Conservation (phyloP, 179 eudicot species). For the Corrigiola litoralis region DNA sequence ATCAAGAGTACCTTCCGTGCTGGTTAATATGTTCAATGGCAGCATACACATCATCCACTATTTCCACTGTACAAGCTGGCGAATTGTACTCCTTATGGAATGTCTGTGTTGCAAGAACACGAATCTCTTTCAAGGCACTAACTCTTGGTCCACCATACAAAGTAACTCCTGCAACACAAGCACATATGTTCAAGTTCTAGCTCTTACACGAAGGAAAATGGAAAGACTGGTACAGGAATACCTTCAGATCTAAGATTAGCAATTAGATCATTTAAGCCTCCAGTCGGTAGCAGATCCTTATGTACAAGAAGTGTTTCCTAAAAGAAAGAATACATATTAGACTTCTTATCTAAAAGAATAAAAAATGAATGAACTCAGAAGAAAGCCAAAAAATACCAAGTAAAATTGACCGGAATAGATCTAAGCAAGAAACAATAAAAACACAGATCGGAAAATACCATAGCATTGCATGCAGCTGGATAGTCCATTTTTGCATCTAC, state of each 20-base stretch:
- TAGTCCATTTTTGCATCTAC: conserved; percentile 81
- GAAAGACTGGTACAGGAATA: conserved; percentile 1
- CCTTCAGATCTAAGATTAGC: conserved; percentile 67
- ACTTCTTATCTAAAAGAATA: background rate
- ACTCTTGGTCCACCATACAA: conserved; percentile 84
- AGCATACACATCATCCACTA: conserved; percentile 80
- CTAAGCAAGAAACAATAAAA: background rate
- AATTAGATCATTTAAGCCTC: conserved; percentile 47
- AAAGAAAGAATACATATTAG: background rate
- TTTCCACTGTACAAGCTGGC: conserved; percentile 83
- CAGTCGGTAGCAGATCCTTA: conserved; percentile 53
- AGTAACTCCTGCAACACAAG: conserved; percentile 53
- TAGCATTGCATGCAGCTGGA: conserved; percentile 95
- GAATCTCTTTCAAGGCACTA: conserved; percentile 43
- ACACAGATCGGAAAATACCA: conserved; percentile 37
- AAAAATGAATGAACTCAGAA: background rate
- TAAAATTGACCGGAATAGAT: background rate
- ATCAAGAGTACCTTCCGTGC: conserved; percentile 77
- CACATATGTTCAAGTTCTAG: conserved; percentile 5
- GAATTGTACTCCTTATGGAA: conserved; percentile 83
- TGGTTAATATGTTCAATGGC: conserved; percentile 89
- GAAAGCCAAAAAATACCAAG: background rate
- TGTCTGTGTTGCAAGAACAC: conserved; percentile 57
- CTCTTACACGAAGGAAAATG: background rate
- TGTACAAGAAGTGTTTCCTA: conserved; percentile 93